phyloP scores from a whole-genome alignment of 306 rosid species.

The Vigna radiata region DNA sequence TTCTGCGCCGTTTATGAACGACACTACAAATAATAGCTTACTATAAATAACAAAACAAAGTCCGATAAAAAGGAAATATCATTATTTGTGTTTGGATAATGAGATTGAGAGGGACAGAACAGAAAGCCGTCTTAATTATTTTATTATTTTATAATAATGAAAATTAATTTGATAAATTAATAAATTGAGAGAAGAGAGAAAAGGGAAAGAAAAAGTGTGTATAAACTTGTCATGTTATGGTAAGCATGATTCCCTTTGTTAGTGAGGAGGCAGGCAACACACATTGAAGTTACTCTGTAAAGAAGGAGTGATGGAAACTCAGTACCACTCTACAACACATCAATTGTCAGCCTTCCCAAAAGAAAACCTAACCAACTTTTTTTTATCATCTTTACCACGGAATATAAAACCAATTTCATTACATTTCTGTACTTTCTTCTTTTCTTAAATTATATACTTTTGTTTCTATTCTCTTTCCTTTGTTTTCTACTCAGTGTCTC shows the following conservation, averaged over 20 bases:
- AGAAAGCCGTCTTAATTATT: too few relatives aligned
- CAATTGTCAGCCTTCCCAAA: not conserved
- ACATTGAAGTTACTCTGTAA: constrained; percentile 4
- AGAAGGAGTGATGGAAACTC: not conserved
- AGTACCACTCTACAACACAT: not conserved
- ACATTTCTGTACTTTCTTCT: too few relatives aligned
- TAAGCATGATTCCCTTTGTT: constrained; percentile 44
- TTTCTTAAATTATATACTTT: too few relatives aligned
- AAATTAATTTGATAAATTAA: too few relatives aligned
- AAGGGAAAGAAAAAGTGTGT: constrained; percentile 45
- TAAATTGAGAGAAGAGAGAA: too few relatives aligned
- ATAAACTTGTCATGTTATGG: constrained; percentile 36
- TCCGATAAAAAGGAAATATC: not conserved
- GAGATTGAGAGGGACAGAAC: not conserved
- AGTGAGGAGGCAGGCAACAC: constrained; percentile 19
- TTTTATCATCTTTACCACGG: too few relatives aligned
- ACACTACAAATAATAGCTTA: not conserved
- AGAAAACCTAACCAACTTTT: too few relatives aligned
- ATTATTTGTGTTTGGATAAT: constrained; percentile 16
- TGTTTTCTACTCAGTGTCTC: too few relatives aligned
- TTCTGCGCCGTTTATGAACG: not conserved
- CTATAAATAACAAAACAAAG: not conserved
- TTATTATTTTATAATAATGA: too few relatives aligned
- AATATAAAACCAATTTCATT: too few relatives aligned
- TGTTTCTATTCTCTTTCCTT: too few relatives aligned